These are phyloP conservation scores for Neurospora tetraspora DNA, from an alignment of 495 filamentous ascomycete species.

Conservation along the genomic window DNA sequence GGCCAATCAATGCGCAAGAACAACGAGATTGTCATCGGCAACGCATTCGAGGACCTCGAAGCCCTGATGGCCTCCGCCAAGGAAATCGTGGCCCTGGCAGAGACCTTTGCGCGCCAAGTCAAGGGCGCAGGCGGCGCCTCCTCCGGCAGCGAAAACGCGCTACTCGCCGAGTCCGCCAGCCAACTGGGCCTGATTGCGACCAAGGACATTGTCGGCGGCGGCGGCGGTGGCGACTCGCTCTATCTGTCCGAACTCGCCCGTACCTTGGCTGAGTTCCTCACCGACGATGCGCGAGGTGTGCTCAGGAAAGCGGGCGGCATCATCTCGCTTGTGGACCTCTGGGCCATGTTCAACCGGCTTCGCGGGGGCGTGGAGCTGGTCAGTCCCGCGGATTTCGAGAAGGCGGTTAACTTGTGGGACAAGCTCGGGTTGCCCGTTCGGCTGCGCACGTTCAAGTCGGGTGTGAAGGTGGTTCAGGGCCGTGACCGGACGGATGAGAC, in stretches of 20 bases:
- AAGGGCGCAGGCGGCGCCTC: conserved; percentile 43
- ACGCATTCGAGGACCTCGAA: conserved; percentile 92
- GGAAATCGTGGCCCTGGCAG: conserved; percentile 86
- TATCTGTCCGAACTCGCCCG: conserved; percentile 73
- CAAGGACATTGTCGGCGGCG: conserved; percentile 64
- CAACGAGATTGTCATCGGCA: conserved; percentile 87
- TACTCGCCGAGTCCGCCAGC: conserved; percentile 73
- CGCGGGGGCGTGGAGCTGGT: conserved; percentile 90
- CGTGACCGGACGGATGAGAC: conserved; percentile 85
- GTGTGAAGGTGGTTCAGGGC: conserved; percentile 83
- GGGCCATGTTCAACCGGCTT: conserved; percentile 96
- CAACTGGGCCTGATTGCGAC: conserved; percentile 85
- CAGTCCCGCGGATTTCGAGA: conserved; percentile 84
- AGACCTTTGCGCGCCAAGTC: conserved; percentile 67
- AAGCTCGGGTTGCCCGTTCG: conserved; percentile 79
- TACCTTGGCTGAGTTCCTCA: conserved; percentile 87
- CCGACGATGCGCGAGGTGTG: conserved; percentile 76
- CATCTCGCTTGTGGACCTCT: conserved; percentile 89
- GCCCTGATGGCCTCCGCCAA: conserved; percentile 96
- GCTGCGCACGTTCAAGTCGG: conserved; percentile 79
- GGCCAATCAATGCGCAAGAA: conserved; percentile 75
- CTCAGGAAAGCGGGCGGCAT: conserved; percentile 81
- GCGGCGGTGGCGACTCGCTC: conserved; percentile 40
- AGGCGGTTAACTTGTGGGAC: conserved; percentile 80
- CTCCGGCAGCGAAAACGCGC: conserved; percentile 55